phyloP scores from a whole-genome alignment of 345 rosid species.

The Euphorbia tirucalli region DNA sequence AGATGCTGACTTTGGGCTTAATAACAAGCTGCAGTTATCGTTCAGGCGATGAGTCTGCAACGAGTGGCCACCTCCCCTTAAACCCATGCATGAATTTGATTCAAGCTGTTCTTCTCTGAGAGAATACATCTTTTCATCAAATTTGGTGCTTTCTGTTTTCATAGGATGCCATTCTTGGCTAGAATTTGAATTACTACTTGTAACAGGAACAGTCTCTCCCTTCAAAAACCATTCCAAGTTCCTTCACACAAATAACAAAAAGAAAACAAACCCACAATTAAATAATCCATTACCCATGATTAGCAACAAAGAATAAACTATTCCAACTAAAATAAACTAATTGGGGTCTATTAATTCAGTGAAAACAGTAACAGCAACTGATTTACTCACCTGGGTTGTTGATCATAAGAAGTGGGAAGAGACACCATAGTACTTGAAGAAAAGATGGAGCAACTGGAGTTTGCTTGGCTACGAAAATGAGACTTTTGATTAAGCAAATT shows the following conservation, averaged over 20 bases:
- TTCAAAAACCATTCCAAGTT: slow-evolving; percentile 70
- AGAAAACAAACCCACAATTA: not conserved
- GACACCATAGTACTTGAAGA: slow-evolving; percentile 29
- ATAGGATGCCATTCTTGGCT: slow-evolving; percentile 41
- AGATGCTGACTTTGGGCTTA: slow-evolving; percentile 35
- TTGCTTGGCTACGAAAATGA: slow-evolving; percentile 28
- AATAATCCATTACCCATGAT: not conserved
- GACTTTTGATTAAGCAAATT: slow-evolving; percentile 26
- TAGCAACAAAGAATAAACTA: not conserved
- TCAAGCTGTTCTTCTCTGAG: slow-evolving; percentile 27
- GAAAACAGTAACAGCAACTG: not conserved
- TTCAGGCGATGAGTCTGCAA: slow-evolving; percentile 31
- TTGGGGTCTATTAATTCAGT: not conserved
- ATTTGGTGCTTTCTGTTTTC: slow-evolving; percentile 26
- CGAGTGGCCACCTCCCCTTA: slow-evolving; percentile 9
- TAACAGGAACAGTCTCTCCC: slow-evolving; percentile 41
- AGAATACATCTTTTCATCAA: slow-evolving; percentile 21
- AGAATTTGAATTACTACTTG: slow-evolving; percentile 32
- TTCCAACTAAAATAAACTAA: not conserved
- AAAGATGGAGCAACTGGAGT: slow-evolving; percentile 23
- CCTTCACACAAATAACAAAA: slow-evolving; percentile 42
- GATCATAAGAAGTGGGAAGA: slow-evolving; percentile 38
- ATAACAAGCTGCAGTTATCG: slow-evolving; percentile 28
- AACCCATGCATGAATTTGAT: slow-evolving; percentile 9
- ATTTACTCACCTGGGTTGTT: slow-evolving; percentile 50